Conservation (phyloP, 148 eudicot species). For the Rhododendron henanense region DNA sequence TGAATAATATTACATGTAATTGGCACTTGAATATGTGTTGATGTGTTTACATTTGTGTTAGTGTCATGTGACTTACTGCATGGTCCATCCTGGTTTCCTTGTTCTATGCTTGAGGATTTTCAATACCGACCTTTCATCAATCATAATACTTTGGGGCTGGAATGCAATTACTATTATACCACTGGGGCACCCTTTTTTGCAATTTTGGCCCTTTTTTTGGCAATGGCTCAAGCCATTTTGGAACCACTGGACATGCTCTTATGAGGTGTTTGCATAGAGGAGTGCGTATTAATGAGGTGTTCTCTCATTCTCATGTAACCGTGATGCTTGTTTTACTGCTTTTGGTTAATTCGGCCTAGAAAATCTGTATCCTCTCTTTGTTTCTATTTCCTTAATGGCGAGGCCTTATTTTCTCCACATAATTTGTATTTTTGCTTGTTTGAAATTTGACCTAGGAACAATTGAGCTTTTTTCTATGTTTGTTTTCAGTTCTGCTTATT, state of each 20-base stretch:
- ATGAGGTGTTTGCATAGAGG: background rate
- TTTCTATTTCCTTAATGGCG: background rate
- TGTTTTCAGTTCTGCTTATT: background rate
- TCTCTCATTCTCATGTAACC: background rate
- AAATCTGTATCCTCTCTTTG: background rate
- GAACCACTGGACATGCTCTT: background rate
- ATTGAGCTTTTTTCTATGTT: background rate
- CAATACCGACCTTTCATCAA: background rate
- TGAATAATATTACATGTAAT: background rate
- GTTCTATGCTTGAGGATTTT: background rate
- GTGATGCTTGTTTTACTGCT: background rate
- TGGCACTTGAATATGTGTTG: background rate
- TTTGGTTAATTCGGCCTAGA: background rate
- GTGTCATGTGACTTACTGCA: background rate
- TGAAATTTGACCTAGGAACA: background rate
- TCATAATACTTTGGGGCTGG: background rate
- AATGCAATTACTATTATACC: background rate
- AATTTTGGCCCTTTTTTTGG: too few species aligned
- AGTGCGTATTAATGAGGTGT: background rate
- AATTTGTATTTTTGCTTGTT: background rate
- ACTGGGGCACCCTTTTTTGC: background rate
- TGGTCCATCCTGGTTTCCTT: background rate
- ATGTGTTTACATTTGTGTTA: background rate
- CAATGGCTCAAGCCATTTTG: background rate
- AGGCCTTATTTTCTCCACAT: background rate